Evolutionary conservation across 306 rosid genomes (phyloP).

Genomic region (Rosa multiflora): DNA sequence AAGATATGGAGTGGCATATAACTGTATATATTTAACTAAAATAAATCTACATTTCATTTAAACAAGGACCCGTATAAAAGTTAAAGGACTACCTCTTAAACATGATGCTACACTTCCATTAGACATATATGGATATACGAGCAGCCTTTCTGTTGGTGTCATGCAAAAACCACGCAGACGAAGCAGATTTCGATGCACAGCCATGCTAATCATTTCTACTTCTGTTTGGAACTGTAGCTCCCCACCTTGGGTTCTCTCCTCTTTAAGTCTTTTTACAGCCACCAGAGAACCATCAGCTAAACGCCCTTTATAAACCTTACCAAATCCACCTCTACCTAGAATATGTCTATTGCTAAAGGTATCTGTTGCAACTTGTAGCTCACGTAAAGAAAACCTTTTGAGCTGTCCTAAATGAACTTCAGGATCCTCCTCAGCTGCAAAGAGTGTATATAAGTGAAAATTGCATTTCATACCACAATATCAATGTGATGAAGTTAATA

Average conservation of each 20-base stretch:
- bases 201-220: conserved; percentile 97
- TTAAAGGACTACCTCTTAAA: conserved; percentile 62
- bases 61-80: background rate
- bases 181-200: conserved; percentile 94
- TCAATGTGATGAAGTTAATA: background rate
- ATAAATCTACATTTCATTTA: background rate
- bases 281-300: conserved; percentile 86
- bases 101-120: conserved; percentile 98
- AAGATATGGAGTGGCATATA: background rate
- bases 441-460: conserved; percentile 18
- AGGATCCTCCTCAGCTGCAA: conserved; percentile 92
- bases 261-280: conserved; percentile 93
- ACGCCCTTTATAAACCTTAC: conserved; percentile 93
- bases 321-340: conserved; percentile 95
- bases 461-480: conserved; percentile 12
- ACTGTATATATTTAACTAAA: background rate
- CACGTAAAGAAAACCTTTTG: conserved; percentile 85
- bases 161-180: conserved; percentile 91
- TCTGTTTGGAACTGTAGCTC: conserved; percentile 96
- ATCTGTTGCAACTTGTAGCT: conserved; percentile 93
- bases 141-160: conserved; percentile 97
- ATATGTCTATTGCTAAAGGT: conserved; percentile 73
- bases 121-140: conserved; percentile 89
- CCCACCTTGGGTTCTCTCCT: conserved; percentile 85
- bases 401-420: conserved; percentile 96